Base-by-base conservation (phyloP, 2,329 filamentous ascomycete genomes). In the Harringtonia lauricola region DNA sequence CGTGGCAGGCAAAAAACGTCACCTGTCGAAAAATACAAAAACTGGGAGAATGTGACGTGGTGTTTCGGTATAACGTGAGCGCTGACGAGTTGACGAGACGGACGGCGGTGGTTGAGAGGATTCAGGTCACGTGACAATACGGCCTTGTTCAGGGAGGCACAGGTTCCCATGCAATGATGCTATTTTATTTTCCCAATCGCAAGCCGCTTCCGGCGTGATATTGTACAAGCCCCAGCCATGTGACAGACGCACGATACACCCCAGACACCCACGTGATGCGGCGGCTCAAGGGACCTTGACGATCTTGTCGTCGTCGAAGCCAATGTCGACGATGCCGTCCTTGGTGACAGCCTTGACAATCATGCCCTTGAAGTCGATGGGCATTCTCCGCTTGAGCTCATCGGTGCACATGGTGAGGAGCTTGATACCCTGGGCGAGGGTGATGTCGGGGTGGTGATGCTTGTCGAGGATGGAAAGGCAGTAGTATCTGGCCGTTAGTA, bases 291-390 rank as follows among this genome's bases (percentile, higher is more conserved):
- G 72, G 54, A 70, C 65, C 63, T 74, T 76, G 31, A 83, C 79
- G 47, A 81, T 67, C 64, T 79, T 81, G 66, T 84, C 81, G 60
- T 95, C 86, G 60, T 90, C 83, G 62, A 88, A 94, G 51, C 86
- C 79, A 56, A 94, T 76, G 56, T 92, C 86, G 54, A 77, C 70
- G 49, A 98, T 83, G 12, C 94, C 92, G 55, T 96, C 87, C 69
- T 94, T 94, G 49, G 88, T 95, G 57, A 98, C 80, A 30, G 88
- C 84, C 74, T 96, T 96, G 57, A 98, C 89, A 42, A 74, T 59
- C 81, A 95, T 86, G 33, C 92, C 92, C 75, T 98, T 98, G 77
- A 96, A 98, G 64, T 98, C 92, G 60, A 98, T 89, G 47, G 92
- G 92, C 72, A 98, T 77, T 66, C 94, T 79, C 63, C 92, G 81